Evolutionary conservation across 441 rosid genomes (phyloP), one percentile per base, ranked within the genome.

Genomic region (Viola pubescens): DNA sequence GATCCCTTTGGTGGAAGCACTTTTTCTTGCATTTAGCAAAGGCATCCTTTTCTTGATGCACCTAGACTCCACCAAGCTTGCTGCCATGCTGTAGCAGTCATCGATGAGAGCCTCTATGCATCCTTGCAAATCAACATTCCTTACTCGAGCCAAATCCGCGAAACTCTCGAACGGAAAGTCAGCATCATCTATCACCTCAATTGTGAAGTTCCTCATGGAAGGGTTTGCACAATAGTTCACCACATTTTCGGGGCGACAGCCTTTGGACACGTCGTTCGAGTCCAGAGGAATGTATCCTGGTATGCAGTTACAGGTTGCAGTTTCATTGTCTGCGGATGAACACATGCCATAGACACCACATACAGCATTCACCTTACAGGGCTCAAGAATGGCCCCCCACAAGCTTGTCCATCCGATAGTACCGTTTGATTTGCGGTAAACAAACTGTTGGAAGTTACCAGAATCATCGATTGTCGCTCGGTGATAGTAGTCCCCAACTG

Each of bases 301-400:
- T 39, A 75, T 34, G 56, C 75, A 75, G 45, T 37, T 37, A 44
- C 75, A 75, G 7, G 47, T 58, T 13, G 7, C 53, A 10, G 66
- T 71, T 40, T 58, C 48, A 55, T 70, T 67, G 54, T 70, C 68
- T 7, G 14, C 51, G 38, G 73, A 67, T 47, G 5, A 12, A 65
- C 75, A 75, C 49, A 75, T 19, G 26, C 70, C 68, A 65, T 75
- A 43, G 14, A 60, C 54, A 12, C 75, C 75, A 59, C 78, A 74
- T 39, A 63, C 11, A 19, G 70, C 41, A 48, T 70, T 70, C 40
- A 66, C 71, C 0, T 0, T 0, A 62, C 78, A 74, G 40, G 78
- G 62, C 4, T 74, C 78, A 38, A 52, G 43, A 4, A 60, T 9
- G 7, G 72, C 64, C 49, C 59, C 60, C 78, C 75, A 70, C n/a